Evolutionary conservation across 352 stramenopile species (phyloP), one percentile per base, ranked within the genome.

Genomic region (Albugo candida): DNA sequence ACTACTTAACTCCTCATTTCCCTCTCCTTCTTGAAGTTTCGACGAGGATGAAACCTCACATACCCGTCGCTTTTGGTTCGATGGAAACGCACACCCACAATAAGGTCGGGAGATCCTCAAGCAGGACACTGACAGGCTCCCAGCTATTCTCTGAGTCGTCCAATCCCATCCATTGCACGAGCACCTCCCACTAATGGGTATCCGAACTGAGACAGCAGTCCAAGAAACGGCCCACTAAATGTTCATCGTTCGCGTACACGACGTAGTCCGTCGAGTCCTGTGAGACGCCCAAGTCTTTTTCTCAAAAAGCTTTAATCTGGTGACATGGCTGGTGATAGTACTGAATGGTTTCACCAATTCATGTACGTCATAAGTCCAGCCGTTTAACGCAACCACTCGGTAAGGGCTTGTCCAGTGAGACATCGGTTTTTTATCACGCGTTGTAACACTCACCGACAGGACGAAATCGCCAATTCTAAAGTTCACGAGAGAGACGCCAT

Each of bases 111-210:
- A 55, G 51, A 34, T 61, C 51, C 12, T 58, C 45, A 10, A 45
- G 14, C 16, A 58, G 11, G 14, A 41, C 46, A 18, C 48, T 24
- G 11, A 49, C 47, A 12, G 43, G 48, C 37, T 63, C 48, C 56
- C 56, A 60, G 0, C 49, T 50, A 2, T 45, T 20, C 36, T 63
- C 49, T 14, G 51, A 19, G 19, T 60, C 56, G 3, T 63, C 56
- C 1, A 63, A 37, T 8, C 56, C 56, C 17, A 54, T 31, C 52
- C 56, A 60, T 24, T 63, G 50, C 20, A 60, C 49, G 2, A 44
- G 21, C n/a, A 63, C 20, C 34, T 63, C 38, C 43, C 52, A 59
- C 5, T 42, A 34, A 11, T 48, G n/a, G 13, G 44, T 55, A 10
- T 21, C 42, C 5, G 51, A 39, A 13, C 35, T 21, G 18, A 59